These are phyloP conservation scores for Gracilaria vermiculophylla DNA, from an alignment of 23 red algal genomes.

Conservation along the genomic window DNA sequence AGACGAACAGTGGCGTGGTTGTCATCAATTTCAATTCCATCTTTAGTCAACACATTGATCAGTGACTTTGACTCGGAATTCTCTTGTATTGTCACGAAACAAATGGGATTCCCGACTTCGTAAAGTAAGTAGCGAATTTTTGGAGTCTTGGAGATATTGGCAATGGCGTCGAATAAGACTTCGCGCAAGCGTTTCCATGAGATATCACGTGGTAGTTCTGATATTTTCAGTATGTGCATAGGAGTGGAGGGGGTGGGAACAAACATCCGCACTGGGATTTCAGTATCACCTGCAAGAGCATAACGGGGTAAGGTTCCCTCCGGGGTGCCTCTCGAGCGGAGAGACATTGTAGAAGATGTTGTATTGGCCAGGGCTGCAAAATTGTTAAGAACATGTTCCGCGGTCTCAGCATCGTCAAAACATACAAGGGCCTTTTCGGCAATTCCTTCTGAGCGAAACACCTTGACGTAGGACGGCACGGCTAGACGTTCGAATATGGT, in stretches of 20 bases:
- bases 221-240: constrained; percentile 3
- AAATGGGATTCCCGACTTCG: background rate
- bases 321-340: background rate
- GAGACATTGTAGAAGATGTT: background rate
- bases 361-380: background rate
- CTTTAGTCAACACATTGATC: background rate
- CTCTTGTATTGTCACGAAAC: background rate
- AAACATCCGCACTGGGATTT: background rate
- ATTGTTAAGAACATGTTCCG: background rate
- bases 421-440: constrained; percentile 4
- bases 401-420: constrained; percentile 1
- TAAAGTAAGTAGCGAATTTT: constrained; percentile 45
- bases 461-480: constrained; percentile 9
- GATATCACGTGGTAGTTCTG: background rate
- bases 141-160: background rate
- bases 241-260: background rate
- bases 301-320: background rate
- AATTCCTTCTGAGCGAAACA: background rate
- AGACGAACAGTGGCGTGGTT: constrained; percentile 1
- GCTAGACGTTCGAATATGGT: constrained; percentile 8
- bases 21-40: constrained; percentile 12
- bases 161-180: background rate
- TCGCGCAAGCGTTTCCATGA: constrained; percentile 18
- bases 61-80: background rate
- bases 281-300: background rate